phyloP scores from a whole-genome alignment of 495 filamentous ascomycete genomes.

The Xylaria intraflava region DNA sequence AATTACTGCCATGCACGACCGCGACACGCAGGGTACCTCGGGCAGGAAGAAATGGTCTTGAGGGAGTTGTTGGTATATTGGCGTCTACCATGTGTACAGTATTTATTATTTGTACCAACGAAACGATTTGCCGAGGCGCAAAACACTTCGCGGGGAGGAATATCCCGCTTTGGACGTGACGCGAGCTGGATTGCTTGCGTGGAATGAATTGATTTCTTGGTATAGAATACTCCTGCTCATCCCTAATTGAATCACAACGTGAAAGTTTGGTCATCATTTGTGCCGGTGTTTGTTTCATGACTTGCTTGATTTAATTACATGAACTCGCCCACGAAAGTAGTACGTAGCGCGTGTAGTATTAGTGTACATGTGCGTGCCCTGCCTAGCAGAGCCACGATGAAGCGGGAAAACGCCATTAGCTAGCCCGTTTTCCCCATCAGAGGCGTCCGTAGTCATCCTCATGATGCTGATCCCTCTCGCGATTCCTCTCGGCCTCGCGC shows the following conservation, averaged over 20 bases:
- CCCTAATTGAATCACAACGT: too few species aligned
- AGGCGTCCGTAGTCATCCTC: conserved; percentile 45
- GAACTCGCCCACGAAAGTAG: neutral
- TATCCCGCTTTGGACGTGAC: neutral
- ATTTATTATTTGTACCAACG: too few species aligned
- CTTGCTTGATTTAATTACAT: neutral
- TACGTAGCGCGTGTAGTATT: too few species aligned
- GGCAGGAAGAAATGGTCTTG: too few species aligned
- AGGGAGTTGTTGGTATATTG: neutral
- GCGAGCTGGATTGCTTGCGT: conserved; percentile 3
- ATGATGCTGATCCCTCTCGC: conserved; percentile 27
- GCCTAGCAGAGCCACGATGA: neutral
- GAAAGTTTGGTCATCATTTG: too few species aligned
- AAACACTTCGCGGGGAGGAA: neutral
- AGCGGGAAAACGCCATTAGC: neutral
- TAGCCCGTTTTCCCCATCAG: conserved; percentile 27
- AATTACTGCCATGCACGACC: neutral
- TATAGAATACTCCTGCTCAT: too few species aligned
- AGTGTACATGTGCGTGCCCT: conserved; percentile 1
- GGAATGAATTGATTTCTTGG: too few species aligned
- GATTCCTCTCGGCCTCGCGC: conserved; percentile 46
- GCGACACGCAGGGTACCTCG: neutral
- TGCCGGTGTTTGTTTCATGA: neutral
- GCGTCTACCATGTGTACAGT: conserved; percentile 7
- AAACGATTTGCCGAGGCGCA: neutral